phyloP scores from a whole-genome alignment of 345 rosid genomes.

The Pugionium dolabratum region DNA sequence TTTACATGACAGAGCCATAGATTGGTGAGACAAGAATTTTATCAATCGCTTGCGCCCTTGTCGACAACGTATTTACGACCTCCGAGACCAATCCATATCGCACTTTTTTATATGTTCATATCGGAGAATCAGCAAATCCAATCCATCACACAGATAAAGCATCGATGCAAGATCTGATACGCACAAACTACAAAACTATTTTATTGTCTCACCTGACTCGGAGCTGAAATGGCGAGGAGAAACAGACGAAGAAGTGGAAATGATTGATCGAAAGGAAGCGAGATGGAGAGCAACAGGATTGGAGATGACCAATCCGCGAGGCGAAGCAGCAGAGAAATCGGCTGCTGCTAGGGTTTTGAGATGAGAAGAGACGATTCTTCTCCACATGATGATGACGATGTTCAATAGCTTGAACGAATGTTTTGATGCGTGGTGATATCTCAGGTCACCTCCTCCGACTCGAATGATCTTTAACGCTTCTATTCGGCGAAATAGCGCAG shows the following conservation, averaged over 20 bases:
- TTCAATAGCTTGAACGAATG: no score
- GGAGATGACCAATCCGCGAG: conserved; percentile 41
- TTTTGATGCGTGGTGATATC: no score
- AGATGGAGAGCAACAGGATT: conserved; percentile 29
- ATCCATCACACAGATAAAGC: neutral
- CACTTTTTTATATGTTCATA: neutral
- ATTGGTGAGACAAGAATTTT: conserved; percentile 3
- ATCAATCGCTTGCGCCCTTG: no score
- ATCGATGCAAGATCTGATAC: conserved; percentile 12
- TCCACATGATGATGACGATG: conserved; percentile 45
- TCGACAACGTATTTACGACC: neutral
- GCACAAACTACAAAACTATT: neutral
- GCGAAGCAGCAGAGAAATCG: conserved; percentile 23
- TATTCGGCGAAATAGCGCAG: no score
- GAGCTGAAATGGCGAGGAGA: conserved; percentile 47
- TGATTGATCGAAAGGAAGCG: conserved; percentile 36
- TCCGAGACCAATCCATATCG: neutral
- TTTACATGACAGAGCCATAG: neutral
- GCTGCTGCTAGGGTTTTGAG: conserved; percentile 62
- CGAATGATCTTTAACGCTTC: no score
- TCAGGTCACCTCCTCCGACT: no score
- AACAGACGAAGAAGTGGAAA: conserved; percentile 33
- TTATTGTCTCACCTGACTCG: conserved; percentile 46
- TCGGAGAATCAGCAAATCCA: neutral
- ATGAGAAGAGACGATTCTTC: conserved; percentile 57